Base-by-base conservation (phyloP, 1,284 basidiomycete genomes). In the Omphalotus olearius region DNA sequence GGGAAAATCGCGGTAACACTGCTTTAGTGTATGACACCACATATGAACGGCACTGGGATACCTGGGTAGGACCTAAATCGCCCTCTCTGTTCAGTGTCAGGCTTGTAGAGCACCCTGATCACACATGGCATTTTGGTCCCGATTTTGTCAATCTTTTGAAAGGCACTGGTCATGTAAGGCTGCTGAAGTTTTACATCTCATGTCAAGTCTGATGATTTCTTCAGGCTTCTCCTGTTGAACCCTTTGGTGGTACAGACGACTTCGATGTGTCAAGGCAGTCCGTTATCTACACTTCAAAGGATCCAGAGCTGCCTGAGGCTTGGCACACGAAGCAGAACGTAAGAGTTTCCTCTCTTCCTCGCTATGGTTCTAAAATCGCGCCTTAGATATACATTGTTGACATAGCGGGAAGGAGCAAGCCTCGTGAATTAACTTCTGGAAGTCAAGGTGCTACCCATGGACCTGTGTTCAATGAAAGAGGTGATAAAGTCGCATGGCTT, bases 41-140 rank as follows among this genome's bases (percentile, higher is more conserved):
- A 2, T 88, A 79, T 58, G 81, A 83, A 38, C 76, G 93, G 20
- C 92, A 96, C 59, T 97, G 93, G 93, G 93, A 95, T 67, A 85
- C 81, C 4, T 96, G 92, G 91, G 73, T 79, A 37, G 80, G 80
- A 2, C 83, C 83, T 7, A 93, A 91, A 63, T 78, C 76, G 50
- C 69, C 79, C 20, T 79, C 83, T 38, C 68, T 93, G 50, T 91
- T 92, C 65, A 79, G 79, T 30, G 80, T 86, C 41, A 65, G 69
- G 45, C 67, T 94, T 13, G 63, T 61, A 20, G 73, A 75, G 56
- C 69, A 71, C 18, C 60, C 69, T 6, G 74, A 76, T 47, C 71
- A 67, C 35, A 74, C 74, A 49, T 89, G 83, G 79, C 57, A 65
- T 11, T 70, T 85, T 35, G 78, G 73, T 2, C 62, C 68, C 2